Conservation (phyloP, 176 grass and related monocot species). For the Luzula sylvatica region DNA sequence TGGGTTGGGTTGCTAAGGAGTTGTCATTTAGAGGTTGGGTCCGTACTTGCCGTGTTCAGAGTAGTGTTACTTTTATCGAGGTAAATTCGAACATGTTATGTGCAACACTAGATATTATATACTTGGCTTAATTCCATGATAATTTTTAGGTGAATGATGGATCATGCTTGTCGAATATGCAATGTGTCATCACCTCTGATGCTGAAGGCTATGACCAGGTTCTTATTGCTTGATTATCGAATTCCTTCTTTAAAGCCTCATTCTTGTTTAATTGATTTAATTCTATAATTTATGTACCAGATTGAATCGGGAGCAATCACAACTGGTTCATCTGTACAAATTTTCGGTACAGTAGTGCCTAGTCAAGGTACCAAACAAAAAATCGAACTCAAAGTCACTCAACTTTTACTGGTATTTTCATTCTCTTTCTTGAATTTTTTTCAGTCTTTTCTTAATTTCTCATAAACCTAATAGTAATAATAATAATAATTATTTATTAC, state of each 20-base stretch:
- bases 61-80: constrained; percentile 93
- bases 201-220: constrained; percentile 90
- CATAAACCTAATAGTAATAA: not conserved
- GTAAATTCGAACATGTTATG: constrained; percentile 19
- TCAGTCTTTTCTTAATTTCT: not conserved
- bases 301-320: constrained; percentile 70
- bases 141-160: constrained; percentile 87
- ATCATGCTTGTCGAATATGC: constrained; percentile 96
- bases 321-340: constrained; percentile 70
- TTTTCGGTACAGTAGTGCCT: constrained; percentile 65
- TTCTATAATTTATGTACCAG: constrained; percentile 27
- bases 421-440: constrained; percentile 2
- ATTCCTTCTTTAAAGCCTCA: not conserved
- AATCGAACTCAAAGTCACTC: constrained; percentile 84
- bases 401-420: constrained; percentile 56
- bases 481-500: constrained; percentile 24
- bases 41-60: constrained; percentile 89
- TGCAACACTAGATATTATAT: not conserved
- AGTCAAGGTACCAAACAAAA: constrained; percentile 97
- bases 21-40: constrained; percentile 78
- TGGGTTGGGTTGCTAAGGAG: constrained; percentile 49
- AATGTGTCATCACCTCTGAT: constrained; percentile 84
- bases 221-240: constrained; percentile 3
- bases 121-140: not conserved
- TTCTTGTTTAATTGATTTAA: too few relatives aligned